These are phyloP conservation scores for Suillus plorans DNA, from an alignment of 768 basidiomycete genomes.

Conservation along the genomic window DNA sequence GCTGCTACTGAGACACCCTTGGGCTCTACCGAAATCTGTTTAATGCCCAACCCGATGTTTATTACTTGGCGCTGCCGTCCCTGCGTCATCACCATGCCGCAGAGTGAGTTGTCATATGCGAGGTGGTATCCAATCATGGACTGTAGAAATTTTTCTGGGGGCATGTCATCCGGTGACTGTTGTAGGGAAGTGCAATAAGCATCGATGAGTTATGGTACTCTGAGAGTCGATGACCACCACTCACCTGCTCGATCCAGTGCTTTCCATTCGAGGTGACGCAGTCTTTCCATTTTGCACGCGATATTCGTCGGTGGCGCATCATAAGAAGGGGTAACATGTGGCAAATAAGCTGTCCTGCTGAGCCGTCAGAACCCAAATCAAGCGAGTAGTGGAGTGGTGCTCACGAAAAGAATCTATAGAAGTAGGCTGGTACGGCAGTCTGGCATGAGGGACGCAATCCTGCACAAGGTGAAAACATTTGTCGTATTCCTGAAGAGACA, in stretches of 20 bases:
- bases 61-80: constrained; percentile 72
- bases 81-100: constrained; percentile 87
- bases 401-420: constrained; percentile 68
- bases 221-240: constrained; percentile 13
- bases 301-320: constrained; percentile 84
- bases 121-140: constrained; percentile 84
- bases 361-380: constrained; percentile 5
- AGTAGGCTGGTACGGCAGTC: constrained; percentile 51
- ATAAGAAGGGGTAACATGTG: constrained; percentile 78
- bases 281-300: constrained; percentile 73
- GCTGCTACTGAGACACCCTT: constrained; percentile 54
- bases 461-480: constrained; percentile 59
- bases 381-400: constrained; percentile 25
- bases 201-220: constrained; percentile 8
- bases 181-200: constrained; percentile 2
- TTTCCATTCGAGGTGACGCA: constrained; percentile 60
- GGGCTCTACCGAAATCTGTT: constrained; percentile 63
- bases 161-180: constrained; percentile 58
- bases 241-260: constrained; percentile 81
- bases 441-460: constrained; percentile 58
- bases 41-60: constrained; percentile 81
- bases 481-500: constrained; percentile 63
- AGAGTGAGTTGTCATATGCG: constrained; percentile 62
- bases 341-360: constrained; percentile 65
- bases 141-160: constrained; percentile 61